Evolutionary conservation across 148 eudicot species (phyloP), one percentile per base, ranked within the genome.

Genomic region (Silene uniflora): DNA sequence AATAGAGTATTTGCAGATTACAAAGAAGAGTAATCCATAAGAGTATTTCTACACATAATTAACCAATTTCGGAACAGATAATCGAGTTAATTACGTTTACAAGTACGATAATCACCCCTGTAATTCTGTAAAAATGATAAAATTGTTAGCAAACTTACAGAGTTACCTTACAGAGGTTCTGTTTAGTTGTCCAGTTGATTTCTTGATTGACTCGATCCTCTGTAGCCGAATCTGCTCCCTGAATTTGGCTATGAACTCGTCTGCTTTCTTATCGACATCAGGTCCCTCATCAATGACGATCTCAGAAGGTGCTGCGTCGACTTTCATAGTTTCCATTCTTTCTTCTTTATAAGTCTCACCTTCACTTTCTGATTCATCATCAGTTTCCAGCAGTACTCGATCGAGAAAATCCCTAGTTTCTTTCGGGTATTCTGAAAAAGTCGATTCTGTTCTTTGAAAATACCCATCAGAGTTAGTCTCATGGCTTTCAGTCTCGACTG

Each of bases 201-300:
- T 88, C 86, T 89, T 90, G 81, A 91, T 89, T 6, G 97, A 87
- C 2, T 89, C 90, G 46, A 94, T 91, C 71, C 96, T 77, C 77
- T 94, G 98, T 23, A 90, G 96, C 78, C 98, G 85, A 69, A 94
- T 94, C 71, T 91, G 97, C 85, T 91, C 98, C 56, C 97, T 77
- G 64, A 94, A 94, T 61, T 91, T 94, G 3, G 98, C 98, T 52
- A 94, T 94, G 80, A 94, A 94, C 79, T 90, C 98, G 70, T 91
- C 98, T 1, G 98, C 98, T 73, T 91, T 94, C 88, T 91, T 91
- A 69, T 94, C 88, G 10, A 94, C 98, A 77, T 94, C 98, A 44
- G 91, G 89, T 23, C 88, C 93, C 29, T 78, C 93, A 72, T 83
- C 86, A 56, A 17, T 70, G 55, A n/a, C 29, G 82, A 21, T 72